A percentile compares a stretch with the other conserved stretches of the same genome.
Conservation (phyloP, 192 early-diverging fungal species). For the Podila verticillata region DNA sequence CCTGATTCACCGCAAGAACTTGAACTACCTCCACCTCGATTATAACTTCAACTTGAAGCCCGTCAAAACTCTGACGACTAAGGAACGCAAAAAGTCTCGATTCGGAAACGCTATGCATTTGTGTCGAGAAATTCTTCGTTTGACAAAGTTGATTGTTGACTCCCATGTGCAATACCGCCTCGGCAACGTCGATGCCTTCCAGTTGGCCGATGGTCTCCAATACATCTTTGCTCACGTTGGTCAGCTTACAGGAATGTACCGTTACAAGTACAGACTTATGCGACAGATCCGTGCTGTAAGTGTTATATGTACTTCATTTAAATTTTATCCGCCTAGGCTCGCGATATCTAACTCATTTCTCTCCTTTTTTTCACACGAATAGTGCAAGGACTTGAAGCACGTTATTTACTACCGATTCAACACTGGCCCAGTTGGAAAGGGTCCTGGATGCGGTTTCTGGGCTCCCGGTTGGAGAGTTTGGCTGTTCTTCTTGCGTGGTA, state of each 20-base stretch:
- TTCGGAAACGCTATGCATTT: conserved; percentile 98
- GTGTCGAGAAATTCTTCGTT: conserved; percentile 93
- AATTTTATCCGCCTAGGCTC: not conserved
- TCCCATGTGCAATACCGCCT: conserved; percentile 98
- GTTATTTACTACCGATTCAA: conserved; percentile 95
- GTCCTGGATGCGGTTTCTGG: conserved; percentile 99
- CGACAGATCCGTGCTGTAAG: conserved; percentile 91
- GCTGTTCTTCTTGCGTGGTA: conserved; percentile 99
- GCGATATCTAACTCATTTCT: not conserved
- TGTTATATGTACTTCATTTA: conserved; percentile 18
- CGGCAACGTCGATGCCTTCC: conserved; percentile 98
- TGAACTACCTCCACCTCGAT: conserved; percentile 98
- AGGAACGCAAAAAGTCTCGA: conserved; percentile 98
- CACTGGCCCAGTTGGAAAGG: conserved; percentile 96
- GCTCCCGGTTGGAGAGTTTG: conserved; percentile 99
- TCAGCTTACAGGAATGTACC: conserved; percentile 99
- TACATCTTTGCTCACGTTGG: conserved; percentile 99
- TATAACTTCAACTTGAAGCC: conserved; percentile 99
- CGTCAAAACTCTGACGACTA: conserved; percentile 98
- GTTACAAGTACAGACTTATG: conserved; percentile 99
- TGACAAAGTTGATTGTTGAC: conserved; percentile 97
- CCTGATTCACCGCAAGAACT: conserved; percentile 97
- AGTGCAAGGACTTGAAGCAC: conserved; percentile 94
- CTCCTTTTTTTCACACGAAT: not conserved
- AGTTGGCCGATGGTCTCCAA: conserved; percentile 98